Conservation (phyloP, 2,329 filamentous ascomycete species). For the Aureobasidium sp. region DNA sequence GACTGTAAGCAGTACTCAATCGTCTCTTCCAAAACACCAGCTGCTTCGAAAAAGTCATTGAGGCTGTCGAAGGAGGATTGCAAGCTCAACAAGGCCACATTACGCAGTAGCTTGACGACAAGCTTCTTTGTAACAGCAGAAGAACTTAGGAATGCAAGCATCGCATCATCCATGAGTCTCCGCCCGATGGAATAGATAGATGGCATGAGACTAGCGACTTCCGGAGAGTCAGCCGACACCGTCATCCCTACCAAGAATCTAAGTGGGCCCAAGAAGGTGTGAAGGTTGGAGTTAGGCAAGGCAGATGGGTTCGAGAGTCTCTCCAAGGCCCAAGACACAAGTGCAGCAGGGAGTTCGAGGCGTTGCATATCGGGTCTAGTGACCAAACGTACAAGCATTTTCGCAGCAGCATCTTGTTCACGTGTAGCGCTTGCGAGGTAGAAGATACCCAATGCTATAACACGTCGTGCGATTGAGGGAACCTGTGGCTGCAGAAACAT, state of each 20-base stretch:
- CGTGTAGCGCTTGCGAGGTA: slow-evolving; percentile 74
- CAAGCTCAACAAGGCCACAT: slow-evolving; percentile 61
- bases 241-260: slow-evolving; percentile 73
- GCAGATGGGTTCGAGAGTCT: slow-evolving; percentile 46
- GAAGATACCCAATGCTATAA: slow-evolving; percentile 63
- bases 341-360: slow-evolving; percentile 59
- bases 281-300: slow-evolving; percentile 48
- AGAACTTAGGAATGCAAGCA: slow-evolving; percentile 52
- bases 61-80: slow-evolving; percentile 29
- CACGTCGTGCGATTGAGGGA: slow-evolving; percentile 62
- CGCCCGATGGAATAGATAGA: slow-evolving; percentile 61
- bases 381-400: slow-evolving; percentile 72
- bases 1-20: slow-evolving; percentile 75
- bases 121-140: slow-evolving; percentile 77
- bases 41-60: slow-evolving; percentile 30
- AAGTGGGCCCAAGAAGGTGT: slow-evolving; percentile 70
- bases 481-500: slow-evolving; percentile 53
- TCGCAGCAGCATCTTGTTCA: slow-evolving; percentile 81
- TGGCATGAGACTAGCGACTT: slow-evolving; percentile 60
- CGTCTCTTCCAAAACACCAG: slow-evolving; percentile 58
- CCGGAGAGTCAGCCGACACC: slow-evolving; percentile 63
- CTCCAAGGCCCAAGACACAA: slow-evolving; percentile 65
- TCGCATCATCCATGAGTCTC: slow-evolving; percentile 48
- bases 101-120: slow-evolving; percentile 76
- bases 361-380: slow-evolving; percentile 83